phyloP scores from a whole-genome alignment of 768 basidiomycete species.

The Tylopilus sp. region DNA sequence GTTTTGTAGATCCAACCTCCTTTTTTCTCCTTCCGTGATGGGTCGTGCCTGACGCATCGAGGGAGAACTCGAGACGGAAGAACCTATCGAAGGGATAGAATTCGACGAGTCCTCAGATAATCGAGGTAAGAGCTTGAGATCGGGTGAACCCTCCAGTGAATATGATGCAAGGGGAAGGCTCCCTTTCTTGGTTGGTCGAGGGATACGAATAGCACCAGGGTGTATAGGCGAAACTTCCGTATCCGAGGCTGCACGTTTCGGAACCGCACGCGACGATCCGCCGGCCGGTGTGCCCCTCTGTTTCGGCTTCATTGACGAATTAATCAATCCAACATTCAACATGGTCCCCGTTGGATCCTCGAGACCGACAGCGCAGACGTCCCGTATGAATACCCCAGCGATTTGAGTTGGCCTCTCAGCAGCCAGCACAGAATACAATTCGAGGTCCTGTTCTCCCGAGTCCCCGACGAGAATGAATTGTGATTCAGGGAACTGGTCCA shows the following conservation, averaged over 20 bases:
- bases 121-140: conserved; percentile 1
- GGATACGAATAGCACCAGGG: conserved; percentile 10
- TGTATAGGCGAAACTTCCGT: conserved; percentile 9
- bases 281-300: conserved; percentile 6
- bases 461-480: conserved; percentile 88
- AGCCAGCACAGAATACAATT: conserved; percentile 81
- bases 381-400: conserved; percentile 78
- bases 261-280: not conserved
- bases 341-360: conserved; percentile 61
- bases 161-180: conserved; percentile 13
- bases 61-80: conserved; percentile 15
- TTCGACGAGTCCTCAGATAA: conserved; percentile 27
- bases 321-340: not conserved
- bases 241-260: conserved; percentile 22
- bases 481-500: conserved; percentile 70
- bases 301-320: conserved; percentile 3
- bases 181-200: conserved; percentile 10
- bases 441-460: conserved; percentile 92
- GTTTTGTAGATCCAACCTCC: conserved; percentile 54
- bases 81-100: conserved; percentile 19
- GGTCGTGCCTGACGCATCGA: conserved; percentile 11
- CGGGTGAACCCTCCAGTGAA: conserved; percentile 13
- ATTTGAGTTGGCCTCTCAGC: conserved; percentile 66
- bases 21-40: conserved; percentile 54
- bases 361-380: conserved; percentile 49